phyloP scores from a whole-genome alignment of 805 yeast genomes.

The Lipomyces starkeyi region DNA sequence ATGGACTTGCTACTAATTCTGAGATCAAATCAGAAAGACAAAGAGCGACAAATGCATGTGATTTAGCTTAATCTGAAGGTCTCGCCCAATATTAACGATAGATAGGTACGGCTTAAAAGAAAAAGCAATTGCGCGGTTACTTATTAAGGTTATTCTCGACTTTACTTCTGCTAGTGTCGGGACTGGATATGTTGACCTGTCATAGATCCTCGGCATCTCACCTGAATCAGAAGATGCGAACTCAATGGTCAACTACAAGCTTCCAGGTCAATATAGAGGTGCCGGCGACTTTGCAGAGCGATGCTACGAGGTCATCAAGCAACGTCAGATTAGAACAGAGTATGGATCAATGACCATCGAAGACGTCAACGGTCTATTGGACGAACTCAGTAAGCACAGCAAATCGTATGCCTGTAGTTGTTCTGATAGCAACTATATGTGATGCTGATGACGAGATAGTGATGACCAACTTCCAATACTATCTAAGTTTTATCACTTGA shows the following conservation, averaged over 20 bases:
- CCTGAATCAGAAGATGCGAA: slow-evolving; percentile 66
- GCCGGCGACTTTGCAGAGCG: slow-evolving; percentile 57
- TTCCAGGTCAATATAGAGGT: slow-evolving; percentile 46
- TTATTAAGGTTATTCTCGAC: slow-evolving; percentile 44
- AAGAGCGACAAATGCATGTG: slow-evolving; percentile 50
- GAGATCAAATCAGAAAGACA: slow-evolving; percentile 50
- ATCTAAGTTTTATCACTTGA: slow-evolving; percentile 55
- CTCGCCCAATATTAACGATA: background rate
- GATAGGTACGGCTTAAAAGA: slow-evolving; percentile 66
- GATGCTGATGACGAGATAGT: slow-evolving; percentile 25
- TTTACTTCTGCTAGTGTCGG: background rate
- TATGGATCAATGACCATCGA: slow-evolving; percentile 53
- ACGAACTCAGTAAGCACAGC: slow-evolving; percentile 49
- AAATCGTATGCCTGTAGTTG: slow-evolving; percentile 29
- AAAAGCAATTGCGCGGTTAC: slow-evolving; percentile 57
- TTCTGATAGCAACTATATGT: background rate
- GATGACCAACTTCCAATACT: slow-evolving; percentile 54
- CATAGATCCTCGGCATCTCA: slow-evolving; percentile 62
- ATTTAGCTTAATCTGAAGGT: background rate
- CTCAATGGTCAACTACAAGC: slow-evolving; percentile 56
- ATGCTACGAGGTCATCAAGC: slow-evolving; percentile 57
- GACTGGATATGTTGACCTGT: slow-evolving; percentile 36
- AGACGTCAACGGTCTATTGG: slow-evolving; percentile 57
- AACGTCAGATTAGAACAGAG: slow-evolving; percentile 52
- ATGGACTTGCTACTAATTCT: background rate